Conservation (phyloP, 1,139 yeast genomes). For the Diutina siamensis region DNA sequence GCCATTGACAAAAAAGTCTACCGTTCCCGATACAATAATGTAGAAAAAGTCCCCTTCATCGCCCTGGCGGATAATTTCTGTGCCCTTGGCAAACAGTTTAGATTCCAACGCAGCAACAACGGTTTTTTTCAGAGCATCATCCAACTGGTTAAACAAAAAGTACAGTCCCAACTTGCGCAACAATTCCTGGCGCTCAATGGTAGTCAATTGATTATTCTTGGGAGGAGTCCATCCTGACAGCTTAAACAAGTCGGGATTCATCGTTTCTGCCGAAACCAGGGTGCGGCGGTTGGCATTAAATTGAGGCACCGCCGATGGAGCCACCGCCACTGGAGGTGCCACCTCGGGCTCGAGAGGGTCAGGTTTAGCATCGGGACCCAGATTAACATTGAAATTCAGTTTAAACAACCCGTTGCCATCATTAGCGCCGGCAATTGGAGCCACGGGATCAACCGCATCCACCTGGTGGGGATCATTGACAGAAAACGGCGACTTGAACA, state of each 20-base stretch:
- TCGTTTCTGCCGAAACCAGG: constrained; percentile 75
- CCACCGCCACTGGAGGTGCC: not conserved
- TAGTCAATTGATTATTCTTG: constrained; percentile 42
- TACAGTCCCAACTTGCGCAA: constrained; percentile 64
- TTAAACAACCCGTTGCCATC: constrained; percentile 24
- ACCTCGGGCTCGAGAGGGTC: constrained; percentile 12
- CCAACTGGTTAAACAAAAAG: constrained; percentile 70
- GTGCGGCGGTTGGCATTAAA: constrained; percentile 80
- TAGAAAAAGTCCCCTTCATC: constrained; percentile 95
- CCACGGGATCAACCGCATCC: constrained; percentile 13
- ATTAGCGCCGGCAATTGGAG: constrained; percentile 6
- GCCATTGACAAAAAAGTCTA: constrained; percentile 71
- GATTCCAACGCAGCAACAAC: constrained; percentile 77
- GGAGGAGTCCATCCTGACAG: constrained; percentile 71
- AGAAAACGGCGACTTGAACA: constrained; percentile 55
- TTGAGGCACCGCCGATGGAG: constrained; percentile 27
- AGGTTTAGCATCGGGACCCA: constrained; percentile 13
- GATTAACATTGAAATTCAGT: constrained; percentile 31
- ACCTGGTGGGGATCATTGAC: constrained; percentile 52
- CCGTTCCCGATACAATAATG: constrained; percentile 75
- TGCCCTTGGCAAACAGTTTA: constrained; percentile 46
- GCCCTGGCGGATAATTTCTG: constrained; percentile 78
- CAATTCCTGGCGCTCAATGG: constrained; percentile 56
- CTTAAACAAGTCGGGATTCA: constrained; percentile 42
- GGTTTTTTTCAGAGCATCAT: constrained; percentile 61